These are phyloP conservation scores for Penicillium angulare DNA, from an alignment of 495 filamentous ascomycete genomes.

Conservation along the genomic window DNA sequence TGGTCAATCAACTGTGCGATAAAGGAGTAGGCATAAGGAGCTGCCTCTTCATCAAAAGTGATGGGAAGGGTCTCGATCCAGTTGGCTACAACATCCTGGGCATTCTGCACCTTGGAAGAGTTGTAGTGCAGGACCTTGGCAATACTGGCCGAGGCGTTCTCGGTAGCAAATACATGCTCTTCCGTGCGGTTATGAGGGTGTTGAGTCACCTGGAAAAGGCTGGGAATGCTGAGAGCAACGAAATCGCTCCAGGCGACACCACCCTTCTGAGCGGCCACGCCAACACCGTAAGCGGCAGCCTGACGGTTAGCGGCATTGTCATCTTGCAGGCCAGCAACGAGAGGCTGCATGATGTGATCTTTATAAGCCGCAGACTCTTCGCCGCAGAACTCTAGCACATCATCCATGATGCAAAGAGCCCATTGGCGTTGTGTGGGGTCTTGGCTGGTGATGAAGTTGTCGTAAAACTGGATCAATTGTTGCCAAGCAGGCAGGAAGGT, in stretches of 20 bases:
- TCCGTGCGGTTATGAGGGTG: conserved; percentile 78
- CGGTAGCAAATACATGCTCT: conserved; percentile 94
- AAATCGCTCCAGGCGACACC: conserved; percentile 82
- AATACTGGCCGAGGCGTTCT: conserved; percentile 96
- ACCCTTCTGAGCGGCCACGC: conserved; percentile 92
- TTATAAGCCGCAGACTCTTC: conserved; percentile 79
- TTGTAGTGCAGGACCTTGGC: conserved; percentile 96
- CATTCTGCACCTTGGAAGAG: conserved; percentile 64
- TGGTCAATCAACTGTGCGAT: conserved; percentile 87
- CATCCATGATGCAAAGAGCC: conserved; percentile 98
- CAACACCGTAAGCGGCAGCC: conserved; percentile 93
- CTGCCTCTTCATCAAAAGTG: conserved; percentile 94
- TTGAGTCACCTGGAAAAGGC: conserved; percentile 79
- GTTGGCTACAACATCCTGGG: conserved; percentile 66
- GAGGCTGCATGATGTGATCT: conserved; percentile 77
- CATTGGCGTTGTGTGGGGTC: conserved; percentile 96
- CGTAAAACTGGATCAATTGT: conserved; percentile 77
- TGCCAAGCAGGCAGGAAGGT: conserved; percentile 87
- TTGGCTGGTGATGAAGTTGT: conserved; percentile 73
- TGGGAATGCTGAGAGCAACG: conserved; percentile 71
- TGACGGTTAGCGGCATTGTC: conserved; percentile 88
- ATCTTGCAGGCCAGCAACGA: conserved; percentile 81
- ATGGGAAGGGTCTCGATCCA: conserved; percentile 93
- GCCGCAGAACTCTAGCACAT: conserved; percentile 96
- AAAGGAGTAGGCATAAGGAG: conserved; percentile 93